Evolutionary conservation across 371 early-diverging fungal species (phyloP).

Genomic region (Parasitella parasitica): DNA sequence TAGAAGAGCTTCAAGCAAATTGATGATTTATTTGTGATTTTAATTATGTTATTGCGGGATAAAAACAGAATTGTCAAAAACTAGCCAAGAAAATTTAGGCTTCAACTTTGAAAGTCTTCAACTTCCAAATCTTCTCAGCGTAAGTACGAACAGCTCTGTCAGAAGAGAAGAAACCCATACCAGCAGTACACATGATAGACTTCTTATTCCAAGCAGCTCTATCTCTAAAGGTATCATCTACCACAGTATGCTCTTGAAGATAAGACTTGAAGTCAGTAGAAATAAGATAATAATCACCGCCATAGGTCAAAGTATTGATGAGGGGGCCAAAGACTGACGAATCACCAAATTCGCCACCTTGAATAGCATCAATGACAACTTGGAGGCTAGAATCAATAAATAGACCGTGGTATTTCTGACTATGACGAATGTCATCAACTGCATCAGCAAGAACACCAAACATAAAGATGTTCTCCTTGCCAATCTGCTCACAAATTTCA

Average conservation of each 20-base stretch:
- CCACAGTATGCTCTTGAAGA: conserved; percentile 70
- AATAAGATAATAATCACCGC: conserved; percentile 86
- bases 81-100: too few relatives aligned
- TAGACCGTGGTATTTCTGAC: conserved; percentile 74
- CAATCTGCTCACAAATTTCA: conserved; percentile 93
- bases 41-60: too few relatives aligned
- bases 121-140: conserved; percentile 84
- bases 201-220: conserved; percentile 76
- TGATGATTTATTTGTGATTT: too few relatives aligned
- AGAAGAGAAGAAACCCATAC: conserved; percentile 90
- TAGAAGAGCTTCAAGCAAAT: too few relatives aligned
- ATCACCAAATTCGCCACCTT: conserved; percentile 79
- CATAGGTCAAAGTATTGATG: conserved; percentile 74
- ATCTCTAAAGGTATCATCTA: conserved; percentile 79
- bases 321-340: conserved; percentile 69
- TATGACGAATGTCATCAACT: conserved; percentile 89
- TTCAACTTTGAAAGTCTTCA: conserved; percentile 34
- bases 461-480: conserved; percentile 91
- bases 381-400: conserved; percentile 75
- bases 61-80: too few relatives aligned
- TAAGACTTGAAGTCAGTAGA: conserved; percentile 86
- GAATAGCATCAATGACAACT: conserved; percentile 74
- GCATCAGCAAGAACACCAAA: conserved; percentile 86
- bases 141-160: conserved; percentile 85
- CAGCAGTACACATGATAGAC: conserved; percentile 83